Base-by-base conservation (phyloP, 1,139 yeast genomes). In the Hyphopichia khmerensis region DNA sequence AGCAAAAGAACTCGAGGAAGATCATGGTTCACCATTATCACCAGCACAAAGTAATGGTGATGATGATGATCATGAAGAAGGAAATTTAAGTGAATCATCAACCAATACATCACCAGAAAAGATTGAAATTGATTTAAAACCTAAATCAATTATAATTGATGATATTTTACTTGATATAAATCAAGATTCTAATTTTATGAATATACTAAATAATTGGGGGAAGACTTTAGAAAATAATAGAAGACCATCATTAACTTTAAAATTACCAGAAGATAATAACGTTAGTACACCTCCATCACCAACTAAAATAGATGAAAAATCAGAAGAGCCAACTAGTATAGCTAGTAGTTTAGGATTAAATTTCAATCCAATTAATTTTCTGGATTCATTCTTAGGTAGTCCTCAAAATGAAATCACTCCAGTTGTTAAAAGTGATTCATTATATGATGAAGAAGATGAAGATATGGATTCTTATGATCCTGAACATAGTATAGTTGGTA, bases 391-490 rank as follows among this genome's bases (percentile, higher is more conserved):
- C 18, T 43, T 53, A 18, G 55, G 54, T 10, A 44, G 46, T 31
- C 55, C 56, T 16, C 45, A 49, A 27, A 48, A 48, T 36, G 52
- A 48, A 29, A 35, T 44, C 16, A 42, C 48, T 17, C 39, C 40
- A 11, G 33, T 37, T 7, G 37, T 40, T 26, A 35, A 36, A 13
- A 39, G 29, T 24, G 38, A 41, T n/a, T 36, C 31, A 13, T 17
- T 16, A 23, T 39, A 45, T 8, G 40, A 46, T 14, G 29, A 26
- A 9, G 45, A 40, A 21, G 51, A 49, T 9, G 49, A 47, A 27
- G 52, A 46, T 26, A 47, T 42, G 16, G 56, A 49, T 33, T 49
- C 52, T 14, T 58, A 58, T 42, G 57, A 54, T 40, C 62, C 62
- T 3, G 57, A 53, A 18, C 43, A 40, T 26, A 43, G 48, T 30